Conservation (phyloP, 2,329 filamentous ascomycete species). For the Aspergillus bombycis region DNA sequence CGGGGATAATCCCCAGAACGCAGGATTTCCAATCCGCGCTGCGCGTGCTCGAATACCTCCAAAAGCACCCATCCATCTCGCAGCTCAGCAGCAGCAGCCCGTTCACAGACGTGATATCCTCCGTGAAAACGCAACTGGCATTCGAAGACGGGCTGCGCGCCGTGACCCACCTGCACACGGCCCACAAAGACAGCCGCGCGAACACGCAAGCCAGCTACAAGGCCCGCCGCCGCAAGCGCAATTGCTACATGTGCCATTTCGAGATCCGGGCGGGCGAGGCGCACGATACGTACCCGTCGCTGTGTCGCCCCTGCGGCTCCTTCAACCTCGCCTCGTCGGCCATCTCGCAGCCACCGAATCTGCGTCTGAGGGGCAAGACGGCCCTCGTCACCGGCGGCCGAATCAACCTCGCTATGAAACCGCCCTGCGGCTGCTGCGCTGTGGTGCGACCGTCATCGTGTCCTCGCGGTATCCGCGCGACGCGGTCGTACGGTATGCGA, state of each 20-base stretch:
- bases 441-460: conserved; percentile 40
- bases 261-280: conserved; percentile 14
- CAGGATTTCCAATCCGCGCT: not conserved
- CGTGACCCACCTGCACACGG: not conserved
- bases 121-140: conserved; percentile 13
- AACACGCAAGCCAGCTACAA: not conserved
- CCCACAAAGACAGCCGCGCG: not conserved
- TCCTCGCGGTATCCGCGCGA: conserved; percentile 42
- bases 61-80: conserved; percentile 14
- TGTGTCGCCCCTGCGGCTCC: conserved; percentile 39
- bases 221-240: not conserved
- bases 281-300: conserved; percentile 30
- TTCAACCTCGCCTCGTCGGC: conserved; percentile 37
- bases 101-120: conserved; percentile 13
- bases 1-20: not conserved
- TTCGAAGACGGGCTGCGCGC: conserved; percentile 6
- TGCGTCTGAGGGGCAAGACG: conserved; percentile 26
- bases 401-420: conserved; percentile 39
- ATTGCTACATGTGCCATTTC: conserved; percentile 41
- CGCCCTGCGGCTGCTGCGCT: conserved; percentile 38
- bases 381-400: conserved; percentile 42
- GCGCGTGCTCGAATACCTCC: conserved; percentile 20
- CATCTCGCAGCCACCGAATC: conserved; percentile 32
- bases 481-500: conserved; percentile 33
- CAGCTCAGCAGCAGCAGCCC: not conserved